Percentiles rank a stretch among this genome's conserved stretches.
Conservation (phyloP, 805 yeast species). For the Ogataea methanolica region DNA sequence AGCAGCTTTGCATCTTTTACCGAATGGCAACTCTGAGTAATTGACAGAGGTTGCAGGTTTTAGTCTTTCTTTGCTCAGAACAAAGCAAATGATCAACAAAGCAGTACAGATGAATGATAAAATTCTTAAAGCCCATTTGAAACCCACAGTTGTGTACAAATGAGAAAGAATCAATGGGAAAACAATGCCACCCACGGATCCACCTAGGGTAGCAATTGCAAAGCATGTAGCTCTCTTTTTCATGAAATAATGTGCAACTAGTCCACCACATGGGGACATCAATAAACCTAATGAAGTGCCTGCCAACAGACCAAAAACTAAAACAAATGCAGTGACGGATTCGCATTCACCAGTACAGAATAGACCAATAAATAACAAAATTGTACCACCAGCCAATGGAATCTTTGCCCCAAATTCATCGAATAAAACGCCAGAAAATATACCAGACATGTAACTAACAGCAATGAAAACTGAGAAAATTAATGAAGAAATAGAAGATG, state of each 20-base stretch:
- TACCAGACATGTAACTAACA: constrained; percentile 43
- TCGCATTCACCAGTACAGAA: constrained; percentile 45
- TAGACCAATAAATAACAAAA: constrained; percentile 43
- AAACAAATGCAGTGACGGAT: constrained; percentile 35
- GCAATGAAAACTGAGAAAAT: constrained; percentile 55
- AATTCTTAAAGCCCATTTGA: constrained; percentile 54
- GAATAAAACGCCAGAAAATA: constrained; percentile 53
- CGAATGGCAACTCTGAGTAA: constrained; percentile 4
- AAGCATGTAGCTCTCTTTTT: constrained; percentile 36
- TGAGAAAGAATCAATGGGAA: constrained; percentile 50
- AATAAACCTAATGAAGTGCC: constrained; percentile 42
- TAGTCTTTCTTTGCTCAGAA: constrained; percentile 35
- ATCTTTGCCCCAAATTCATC: constrained; percentile 47
- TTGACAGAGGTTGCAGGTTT: constrained; percentile 7
- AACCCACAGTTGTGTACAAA: constrained; percentile 46
- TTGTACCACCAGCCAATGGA: constrained; percentile 39
- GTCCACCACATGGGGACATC: constrained; percentile 41
- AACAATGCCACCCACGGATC: constrained; percentile 61
- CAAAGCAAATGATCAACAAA: constrained; percentile 22
- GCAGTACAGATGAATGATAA: constrained; percentile 33
- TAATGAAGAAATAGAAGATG: constrained; percentile 54
- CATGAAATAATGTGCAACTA: constrained; percentile 42
- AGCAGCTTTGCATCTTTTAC: constrained; percentile 5
- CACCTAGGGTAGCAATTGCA: constrained; percentile 42
- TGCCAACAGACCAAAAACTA: constrained; percentile 35